phyloP scores from a whole-genome alignment of 1,284 basidiomycete genomes.

The Fistulinella staudtii region DNA sequence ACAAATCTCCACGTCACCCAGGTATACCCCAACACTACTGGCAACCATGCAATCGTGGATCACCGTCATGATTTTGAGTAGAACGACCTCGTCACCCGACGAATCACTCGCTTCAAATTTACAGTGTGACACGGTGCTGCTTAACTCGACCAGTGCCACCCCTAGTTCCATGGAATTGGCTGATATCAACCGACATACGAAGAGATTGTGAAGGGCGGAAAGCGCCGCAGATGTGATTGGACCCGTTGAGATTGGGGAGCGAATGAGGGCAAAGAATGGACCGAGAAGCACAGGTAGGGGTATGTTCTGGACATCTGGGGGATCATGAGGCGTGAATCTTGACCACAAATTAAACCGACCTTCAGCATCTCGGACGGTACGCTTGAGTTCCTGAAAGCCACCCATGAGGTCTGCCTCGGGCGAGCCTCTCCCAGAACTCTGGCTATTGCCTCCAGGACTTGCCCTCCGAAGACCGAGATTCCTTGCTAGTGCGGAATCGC shows the following conservation, averaged over 20 bases:
- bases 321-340: slow-evolving; percentile 15
- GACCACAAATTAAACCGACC: slow-evolving; percentile 48
- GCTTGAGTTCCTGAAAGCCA: slow-evolving; percentile 85
- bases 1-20: slow-evolving; percentile 94
- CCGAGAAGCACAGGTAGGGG: slow-evolving; percentile 63
- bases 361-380: slow-evolving; percentile 66
- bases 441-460: slow-evolving; percentile 38
- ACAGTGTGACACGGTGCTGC: slow-evolving; percentile 89
- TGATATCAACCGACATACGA: slow-evolving; percentile 72
- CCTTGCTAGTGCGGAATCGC: slow-evolving; percentile 63
- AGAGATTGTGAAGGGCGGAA: slow-evolving; percentile 83
- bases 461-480: slow-evolving; percentile 70
- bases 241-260: slow-evolving; percentile 90
- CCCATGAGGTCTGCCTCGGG: slow-evolving; percentile 81
- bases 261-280: slow-evolving; percentile 91
- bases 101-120: slow-evolving; percentile 97
- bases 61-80: slow-evolving; percentile 88
- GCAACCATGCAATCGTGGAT: slow-evolving; percentile 83
- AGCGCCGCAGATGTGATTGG: slow-evolving; percentile 91
- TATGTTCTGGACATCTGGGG: slow-evolving; percentile 54
- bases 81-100: slow-evolving; percentile 93
- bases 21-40: slow-evolving; percentile 51
- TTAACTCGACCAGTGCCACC: slow-evolving; percentile 77
- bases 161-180: slow-evolving; percentile 50
- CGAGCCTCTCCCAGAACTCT: slow-evolving; percentile 44